Evolutionary conservation across 805 yeast species (phyloP).

Genomic region (Kodamaea kaohsiungensis): DNA sequence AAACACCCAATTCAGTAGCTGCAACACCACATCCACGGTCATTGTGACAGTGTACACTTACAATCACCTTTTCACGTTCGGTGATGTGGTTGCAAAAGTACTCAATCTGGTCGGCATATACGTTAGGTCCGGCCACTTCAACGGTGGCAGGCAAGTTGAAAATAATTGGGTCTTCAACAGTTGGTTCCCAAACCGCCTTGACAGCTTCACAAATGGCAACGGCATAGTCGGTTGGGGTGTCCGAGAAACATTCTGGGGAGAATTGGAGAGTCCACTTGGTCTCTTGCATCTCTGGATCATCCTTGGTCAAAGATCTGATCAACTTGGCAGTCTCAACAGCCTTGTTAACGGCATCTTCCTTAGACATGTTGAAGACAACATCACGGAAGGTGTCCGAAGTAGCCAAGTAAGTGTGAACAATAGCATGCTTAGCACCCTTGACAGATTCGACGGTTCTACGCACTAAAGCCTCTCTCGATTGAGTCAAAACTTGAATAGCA

Average conservation of each 20-base stretch:
- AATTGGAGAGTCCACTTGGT: conserved; percentile 74
- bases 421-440: conserved; percentile 71
- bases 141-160: conserved; percentile 83
- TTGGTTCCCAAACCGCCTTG: conserved; percentile 76
- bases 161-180: conserved; percentile 70
- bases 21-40: conserved; percentile 87
- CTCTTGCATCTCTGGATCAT: conserved; percentile 62
- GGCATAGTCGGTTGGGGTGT: conserved; percentile 72
- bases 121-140: conserved; percentile 73
- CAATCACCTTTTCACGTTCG: conserved; percentile 69
- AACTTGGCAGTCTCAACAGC: conserved; percentile 72
- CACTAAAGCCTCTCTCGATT: conserved; percentile 73
- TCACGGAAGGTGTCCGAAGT: conserved; percentile 75
- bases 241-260: conserved; percentile 78
- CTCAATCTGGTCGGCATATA: conserved; percentile 80
- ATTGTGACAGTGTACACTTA: conserved; percentile 75
- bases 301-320: conserved; percentile 70
- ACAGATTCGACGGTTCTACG: conserved; percentile 74
- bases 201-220: conserved; percentile 80
- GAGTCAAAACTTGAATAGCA: conserved; percentile 70
- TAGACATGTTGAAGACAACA: conserved; percentile 71
- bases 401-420: conserved; percentile 72
- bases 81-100: conserved; percentile 66
- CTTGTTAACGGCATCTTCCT: conserved; percentile 63
- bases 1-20: conserved; percentile 71